These are phyloP conservation scores for Umbilicaria muhlenbergii DNA, from an alignment of 495 filamentous ascomycete species.

Conservation along the genomic window DNA sequence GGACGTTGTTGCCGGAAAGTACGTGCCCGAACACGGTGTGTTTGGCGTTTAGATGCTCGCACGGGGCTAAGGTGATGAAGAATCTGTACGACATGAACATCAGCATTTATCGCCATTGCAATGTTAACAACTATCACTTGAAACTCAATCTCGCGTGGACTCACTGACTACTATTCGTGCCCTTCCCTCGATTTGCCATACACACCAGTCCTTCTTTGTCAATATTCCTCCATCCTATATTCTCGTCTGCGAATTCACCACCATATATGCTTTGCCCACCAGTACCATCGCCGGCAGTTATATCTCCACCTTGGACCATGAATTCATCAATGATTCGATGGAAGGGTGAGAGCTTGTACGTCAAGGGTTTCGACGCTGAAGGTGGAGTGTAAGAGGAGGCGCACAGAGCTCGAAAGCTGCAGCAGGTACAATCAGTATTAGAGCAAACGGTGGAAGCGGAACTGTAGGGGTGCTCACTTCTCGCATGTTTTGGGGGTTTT, in stretches of 20 bases:
- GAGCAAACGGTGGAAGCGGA: not conserved
- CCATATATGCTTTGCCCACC: slow-evolving; percentile 24
- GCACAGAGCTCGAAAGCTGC: slow-evolving; percentile 39
- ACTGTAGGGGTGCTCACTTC: slow-evolving; percentile 33
- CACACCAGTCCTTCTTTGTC: slow-evolving; percentile 26
- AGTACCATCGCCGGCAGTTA: slow-evolving; percentile 26
- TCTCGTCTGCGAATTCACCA: slow-evolving; percentile 26
- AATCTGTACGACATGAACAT: slow-evolving; percentile 16
- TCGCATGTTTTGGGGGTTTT: slow-evolving; percentile 28
- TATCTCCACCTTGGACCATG: slow-evolving; percentile 31
- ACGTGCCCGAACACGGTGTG: slow-evolving; percentile 27
- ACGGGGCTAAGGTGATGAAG: slow-evolving; percentile 28
- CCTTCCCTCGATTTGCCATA: slow-evolving; percentile 27
- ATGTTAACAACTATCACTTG: slow-evolving; percentile 35
- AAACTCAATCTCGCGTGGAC: slow-evolving; percentile 63
- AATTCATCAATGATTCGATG: slow-evolving; percentile 30
- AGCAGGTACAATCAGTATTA: not conserved
- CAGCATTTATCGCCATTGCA: not conserved
- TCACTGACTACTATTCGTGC: slow-evolving; percentile 28
- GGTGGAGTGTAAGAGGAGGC: slow-evolving; percentile 21
- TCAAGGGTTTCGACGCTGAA: slow-evolving; percentile 17
- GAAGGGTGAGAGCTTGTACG: slow-evolving; percentile 27
- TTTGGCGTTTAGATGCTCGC: slow-evolving; percentile 22
- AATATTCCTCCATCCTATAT: slow-evolving; percentile 25
- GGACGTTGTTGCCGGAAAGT: slow-evolving; percentile 19